Base-by-base conservation (phyloP, 495 filamentous ascomycete genomes). In the Massariosphaeria phaeospora region DNA sequence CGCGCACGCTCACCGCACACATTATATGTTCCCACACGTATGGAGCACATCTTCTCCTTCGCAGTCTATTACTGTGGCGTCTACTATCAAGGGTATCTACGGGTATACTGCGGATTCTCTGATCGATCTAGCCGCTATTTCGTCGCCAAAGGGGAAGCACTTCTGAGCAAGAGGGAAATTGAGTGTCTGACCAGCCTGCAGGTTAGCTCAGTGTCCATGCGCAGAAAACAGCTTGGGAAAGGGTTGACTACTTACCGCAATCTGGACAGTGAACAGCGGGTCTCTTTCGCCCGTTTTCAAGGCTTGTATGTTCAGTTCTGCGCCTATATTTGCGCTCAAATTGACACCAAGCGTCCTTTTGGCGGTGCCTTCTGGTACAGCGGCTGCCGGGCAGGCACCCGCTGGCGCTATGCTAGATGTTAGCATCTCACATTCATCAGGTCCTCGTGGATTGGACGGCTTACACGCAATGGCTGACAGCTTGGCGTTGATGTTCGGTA, bases 401-500 rank as follows among this genome's bases (percentile, higher is more conserved):
- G 34, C 18, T 3, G 56, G 30, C 8, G 56, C 53, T 57, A 20
- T 23, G n/a, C 18, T 24, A 26, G 27, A 55, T 27, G 27, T 51
- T 26, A 51, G 48, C 24, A 17, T 2, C 13, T 17, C 2, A 33
- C 11, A 2, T 11, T 5, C 9, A 1, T 26, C 13, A 15, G n/a
- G 8, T 12, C n/a, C 7, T 20, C 21, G 15, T 7, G 35, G 10
- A 15, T 9, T 31, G 13, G 23, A 43, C 15, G 15, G 24, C 64
- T 62, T 55, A 68, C 67, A 61, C 13, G 52, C 62, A 30, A 69
- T 63, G 0, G 62, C 48, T 3, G 55, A 40, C 3, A 69, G 26
- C 26, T 57, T 65, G 5, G 63, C 69, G 2, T 64, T 62, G 21
- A 67, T 35, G 33, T 62, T 66, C 9, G 69, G 70, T 5, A 61